phyloP scores from a whole-genome alignment of 768 basidiomycete species.

The Leucocoprinus leucothites region DNA sequence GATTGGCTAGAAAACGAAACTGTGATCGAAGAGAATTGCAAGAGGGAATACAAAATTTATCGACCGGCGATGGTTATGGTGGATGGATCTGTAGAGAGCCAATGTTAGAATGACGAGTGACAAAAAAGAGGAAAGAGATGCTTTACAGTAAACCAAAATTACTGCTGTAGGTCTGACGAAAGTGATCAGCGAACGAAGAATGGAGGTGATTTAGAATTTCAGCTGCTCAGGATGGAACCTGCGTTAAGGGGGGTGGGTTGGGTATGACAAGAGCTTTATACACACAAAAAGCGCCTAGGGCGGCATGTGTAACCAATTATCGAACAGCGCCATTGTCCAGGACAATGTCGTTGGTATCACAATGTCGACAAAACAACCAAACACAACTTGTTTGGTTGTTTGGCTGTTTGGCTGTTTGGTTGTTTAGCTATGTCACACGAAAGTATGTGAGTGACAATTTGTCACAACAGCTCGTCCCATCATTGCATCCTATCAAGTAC shows the following conservation, averaged over 20 bases:
- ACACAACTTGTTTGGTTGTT: not conserved
- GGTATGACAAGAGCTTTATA: not conserved
- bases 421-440: too few species aligned
- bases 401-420: not conserved
- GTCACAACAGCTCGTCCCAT: too few species aligned
- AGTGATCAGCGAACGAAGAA: not conserved
- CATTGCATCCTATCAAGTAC: too few species aligned
- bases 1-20: too few species aligned
- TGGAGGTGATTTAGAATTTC: not conserved
- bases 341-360: too few species aligned
- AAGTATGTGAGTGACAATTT: too few species aligned
- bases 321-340: too few species aligned
- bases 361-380: not conserved
- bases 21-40: too few species aligned
- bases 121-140: not conserved
- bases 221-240: slow-evolving; percentile 7
- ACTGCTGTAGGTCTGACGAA: not conserved
- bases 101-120: not conserved
- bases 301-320: too few species aligned
- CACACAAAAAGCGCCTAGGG: not conserved
- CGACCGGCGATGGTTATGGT: slow-evolving; percentile 7
- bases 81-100: not conserved
- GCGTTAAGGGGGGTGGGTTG: not conserved
- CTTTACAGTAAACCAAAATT: not conserved
- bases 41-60: not conserved